Evolutionary conservation across 768 basidiomycete genomes (phyloP).

Genomic region (Rossbeevera mucosa): DNA sequence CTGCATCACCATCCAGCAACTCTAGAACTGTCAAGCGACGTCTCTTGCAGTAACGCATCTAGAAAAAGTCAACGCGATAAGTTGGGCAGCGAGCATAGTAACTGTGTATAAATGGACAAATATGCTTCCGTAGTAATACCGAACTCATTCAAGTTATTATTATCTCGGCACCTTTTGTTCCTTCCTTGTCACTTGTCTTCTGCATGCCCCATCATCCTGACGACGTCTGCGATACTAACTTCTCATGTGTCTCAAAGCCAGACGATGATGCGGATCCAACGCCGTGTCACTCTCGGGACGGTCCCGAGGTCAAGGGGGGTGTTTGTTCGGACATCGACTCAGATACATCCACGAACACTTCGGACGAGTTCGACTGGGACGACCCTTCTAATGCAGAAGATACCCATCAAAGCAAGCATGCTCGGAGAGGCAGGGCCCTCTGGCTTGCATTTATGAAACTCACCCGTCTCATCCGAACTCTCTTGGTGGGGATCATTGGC

Average conservation of each 20-base stretch:
- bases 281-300: conserved; percentile 4
- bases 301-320: conserved; percentile 6
- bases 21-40: conserved; percentile 12
- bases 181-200: background rate
- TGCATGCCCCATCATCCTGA: conserved; percentile 9
- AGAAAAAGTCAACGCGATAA: background rate
- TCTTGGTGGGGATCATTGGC: conserved; percentile 57
- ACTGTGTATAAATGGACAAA: conserved; percentile 6
- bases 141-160: too few species aligned
- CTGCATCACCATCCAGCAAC: conserved; percentile 6
- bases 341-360: conserved; percentile 51
- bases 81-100: background rate
- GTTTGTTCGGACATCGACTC: conserved; percentile 17
- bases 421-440: conserved; percentile 57
- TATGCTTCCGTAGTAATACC: background rate
- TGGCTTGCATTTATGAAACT: conserved; percentile 67
- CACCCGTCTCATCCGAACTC: conserved; percentile 51
- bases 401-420: conserved; percentile 35
- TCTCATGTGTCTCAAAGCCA: conserved; percentile 7
- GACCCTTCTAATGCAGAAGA: conserved; percentile 36
- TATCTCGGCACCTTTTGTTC: too few species aligned
- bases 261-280: conserved; percentile 1
- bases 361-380: conserved; percentile 76
- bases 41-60: conserved; percentile 5
- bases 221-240: conserved; percentile 2